A percentile compares a stretch with the other conserved stretches of the same genome.
Conservation (phyloP, 2,329 filamentous ascomycete species). For the Microsporum ferrugineum region DNA sequence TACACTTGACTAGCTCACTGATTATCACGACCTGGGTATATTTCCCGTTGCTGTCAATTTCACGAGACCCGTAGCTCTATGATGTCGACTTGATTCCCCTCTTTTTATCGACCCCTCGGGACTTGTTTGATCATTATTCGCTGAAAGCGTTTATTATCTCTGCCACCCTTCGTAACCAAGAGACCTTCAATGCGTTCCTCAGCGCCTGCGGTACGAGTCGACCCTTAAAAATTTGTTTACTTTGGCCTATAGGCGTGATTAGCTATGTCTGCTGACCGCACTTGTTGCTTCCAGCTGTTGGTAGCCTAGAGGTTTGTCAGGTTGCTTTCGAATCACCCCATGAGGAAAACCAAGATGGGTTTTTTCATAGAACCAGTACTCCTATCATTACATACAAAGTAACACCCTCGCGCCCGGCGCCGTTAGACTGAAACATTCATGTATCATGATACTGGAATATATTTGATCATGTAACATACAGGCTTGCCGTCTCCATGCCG, state of each 20-base stretch:
- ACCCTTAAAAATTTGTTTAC: not conserved
- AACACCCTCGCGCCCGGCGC: not conserved
- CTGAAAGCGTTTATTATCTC: constrained; percentile 46
- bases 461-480: not conserved
- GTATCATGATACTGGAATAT: not conserved
- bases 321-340: constrained; percentile 34
- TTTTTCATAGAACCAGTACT: constrained; percentile 37
- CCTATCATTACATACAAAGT: constrained; percentile 28
- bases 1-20: not conserved
- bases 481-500: not conserved
- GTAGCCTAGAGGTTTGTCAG: constrained; percentile 27
- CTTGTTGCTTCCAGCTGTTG: constrained; percentile 19
- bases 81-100: constrained; percentile 48
- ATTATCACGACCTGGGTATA: not conserved
- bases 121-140: constrained; percentile 45
- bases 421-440: not conserved
- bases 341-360: constrained; percentile 34
- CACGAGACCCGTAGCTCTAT: constrained; percentile 42
- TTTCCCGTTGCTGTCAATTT: not conserved
- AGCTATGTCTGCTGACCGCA: constrained; percentile 7
- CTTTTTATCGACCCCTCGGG: constrained; percentile 44
- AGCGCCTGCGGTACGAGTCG: constrained; percentile 45
- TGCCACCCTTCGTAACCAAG: constrained; percentile 49
- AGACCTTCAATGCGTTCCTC: constrained; percentile 50
- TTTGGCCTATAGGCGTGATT: not conserved